Evolutionary conservation across 2,329 filamentous ascomycete genomes (phyloP).

Genomic region (Xylaria sp.): DNA sequence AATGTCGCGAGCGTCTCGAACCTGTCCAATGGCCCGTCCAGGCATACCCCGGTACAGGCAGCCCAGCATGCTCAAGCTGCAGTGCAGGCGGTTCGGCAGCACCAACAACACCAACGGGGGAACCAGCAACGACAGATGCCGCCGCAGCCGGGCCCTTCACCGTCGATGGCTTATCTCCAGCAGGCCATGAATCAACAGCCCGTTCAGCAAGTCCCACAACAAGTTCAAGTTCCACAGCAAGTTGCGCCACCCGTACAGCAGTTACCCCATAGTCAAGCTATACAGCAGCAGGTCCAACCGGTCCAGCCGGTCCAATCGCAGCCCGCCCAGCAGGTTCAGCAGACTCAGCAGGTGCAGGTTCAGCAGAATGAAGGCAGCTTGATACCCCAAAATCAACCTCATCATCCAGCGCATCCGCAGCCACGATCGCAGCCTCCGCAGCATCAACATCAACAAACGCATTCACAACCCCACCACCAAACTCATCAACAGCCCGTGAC

Average conservation of each 20-base stretch:
- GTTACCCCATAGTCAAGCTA: constrained; percentile 49
- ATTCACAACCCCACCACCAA: constrained; percentile 43
- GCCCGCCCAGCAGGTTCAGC: constrained; percentile 44
- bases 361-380: constrained; percentile 48
- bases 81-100: constrained; percentile 49
- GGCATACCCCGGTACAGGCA: constrained; percentile 59
- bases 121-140: constrained; percentile 52
- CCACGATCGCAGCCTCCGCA: constrained; percentile 40
- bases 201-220: constrained; percentile 46
- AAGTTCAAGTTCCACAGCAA: constrained; percentile 42
- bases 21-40: constrained; percentile 61
- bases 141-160: constrained; percentile 47
- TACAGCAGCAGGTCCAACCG: constrained; percentile 46
- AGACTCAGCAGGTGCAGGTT: constrained; percentile 47
- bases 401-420: constrained; percentile 46
- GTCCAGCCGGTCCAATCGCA: constrained; percentile 45
- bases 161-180: constrained; percentile 49
- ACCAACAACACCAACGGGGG: constrained; percentile 49
- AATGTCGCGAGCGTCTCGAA: constrained; percentile 62
- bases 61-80: constrained; percentile 55
- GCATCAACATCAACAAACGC: constrained; percentile 41
- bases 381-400: constrained; percentile 49
- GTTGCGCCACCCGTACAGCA: constrained; percentile 49
- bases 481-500: constrained; percentile 50
- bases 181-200: constrained; percentile 51